Percentiles rank a stretch among this genome's conserved stretches.
These are phyloP conservation scores for Aspergillus pseudoviridinutans DNA, from an alignment of 2,329 filamentous ascomycete genomes.

Conservation along the genomic window DNA sequence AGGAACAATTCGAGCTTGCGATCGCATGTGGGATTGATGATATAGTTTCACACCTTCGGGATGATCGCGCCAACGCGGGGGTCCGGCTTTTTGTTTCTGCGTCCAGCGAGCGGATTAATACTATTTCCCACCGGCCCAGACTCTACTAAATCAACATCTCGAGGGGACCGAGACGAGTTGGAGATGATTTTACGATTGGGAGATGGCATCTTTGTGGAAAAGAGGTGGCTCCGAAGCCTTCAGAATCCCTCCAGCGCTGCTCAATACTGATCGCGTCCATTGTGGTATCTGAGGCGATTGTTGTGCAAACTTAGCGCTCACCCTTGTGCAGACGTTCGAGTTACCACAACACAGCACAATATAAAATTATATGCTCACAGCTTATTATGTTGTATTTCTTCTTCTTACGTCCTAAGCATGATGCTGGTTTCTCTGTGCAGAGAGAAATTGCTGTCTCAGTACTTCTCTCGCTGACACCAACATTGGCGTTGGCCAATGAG, in stretches of 20 bases:
- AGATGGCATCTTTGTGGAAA: background rate
- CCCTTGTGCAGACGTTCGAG: background rate
- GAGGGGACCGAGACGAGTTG: background rate
- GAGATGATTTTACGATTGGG: background rate
- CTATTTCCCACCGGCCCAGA: slow-evolving; percentile 33
- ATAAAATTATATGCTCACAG: background rate
- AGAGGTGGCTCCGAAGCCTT: background rate
- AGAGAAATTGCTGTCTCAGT: background rate
- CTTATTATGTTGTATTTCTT: background rate
- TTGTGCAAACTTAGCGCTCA: background rate
- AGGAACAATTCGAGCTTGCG: slow-evolving; percentile 8
- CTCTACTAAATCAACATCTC: slow-evolving; percentile 11
- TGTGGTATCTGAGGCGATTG: slow-evolving; percentile 11
- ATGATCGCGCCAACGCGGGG: slow-evolving; percentile 34
- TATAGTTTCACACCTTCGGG: slow-evolving; percentile 27
- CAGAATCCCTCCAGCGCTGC: background rate
- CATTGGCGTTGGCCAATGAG: background rate
- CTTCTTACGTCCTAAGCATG: background rate
- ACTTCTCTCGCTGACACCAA: background rate
- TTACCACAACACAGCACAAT: background rate
- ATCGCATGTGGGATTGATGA: slow-evolving; percentile 14
- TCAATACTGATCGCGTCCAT: slow-evolving; percentile 1
- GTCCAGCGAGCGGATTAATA: slow-evolving; percentile 39
- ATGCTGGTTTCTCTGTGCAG: background rate
- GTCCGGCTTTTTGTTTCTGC: slow-evolving; percentile 41